phyloP scores from a whole-genome alignment of 768 basidiomycete species.

The Dioszegia aurantiaca region DNA sequence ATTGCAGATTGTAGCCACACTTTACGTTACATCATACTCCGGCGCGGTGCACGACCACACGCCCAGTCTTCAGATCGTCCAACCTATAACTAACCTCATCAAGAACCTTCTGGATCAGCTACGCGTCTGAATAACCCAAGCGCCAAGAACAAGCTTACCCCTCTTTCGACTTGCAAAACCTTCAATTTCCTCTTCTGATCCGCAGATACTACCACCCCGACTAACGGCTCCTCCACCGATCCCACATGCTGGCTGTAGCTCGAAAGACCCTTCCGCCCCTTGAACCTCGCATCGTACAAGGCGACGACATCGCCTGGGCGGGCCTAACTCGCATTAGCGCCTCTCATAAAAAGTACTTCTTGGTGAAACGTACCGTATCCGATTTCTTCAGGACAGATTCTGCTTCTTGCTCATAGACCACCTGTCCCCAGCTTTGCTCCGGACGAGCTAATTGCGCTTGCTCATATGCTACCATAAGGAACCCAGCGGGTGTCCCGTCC shows the following conservation, averaged over 20 bases:
- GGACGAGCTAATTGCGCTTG: constrained; percentile 57
- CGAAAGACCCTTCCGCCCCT: constrained; percentile 72
- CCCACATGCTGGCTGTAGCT: constrained; percentile 65
- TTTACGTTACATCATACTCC: constrained; percentile 5
- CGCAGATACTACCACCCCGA: constrained; percentile 76
- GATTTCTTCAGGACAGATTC: constrained; percentile 65
- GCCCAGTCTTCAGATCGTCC: constrained; percentile 83
- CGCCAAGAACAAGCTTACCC: constrained; percentile 59
- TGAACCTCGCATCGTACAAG: constrained; percentile 72
- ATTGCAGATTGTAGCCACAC: too few species aligned
- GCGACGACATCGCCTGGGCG: constrained; percentile 77
- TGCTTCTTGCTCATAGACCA: constrained; percentile 71
- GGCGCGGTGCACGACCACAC: constrained; percentile 62
- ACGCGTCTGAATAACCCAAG: constrained; percentile 18
- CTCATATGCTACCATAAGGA: constrained; percentile 65
- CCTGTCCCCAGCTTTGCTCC: constrained; percentile 60
- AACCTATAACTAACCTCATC: constrained; percentile 80
- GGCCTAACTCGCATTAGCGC: constrained; percentile 26
- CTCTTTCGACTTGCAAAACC: constrained; percentile 82
- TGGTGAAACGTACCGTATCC: constrained; percentile 59
- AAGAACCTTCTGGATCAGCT: constrained; percentile 53
- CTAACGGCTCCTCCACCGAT: constrained; percentile 58
- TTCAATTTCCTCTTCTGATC: constrained; percentile 85
- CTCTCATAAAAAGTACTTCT: too few species aligned
- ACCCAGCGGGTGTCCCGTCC: constrained; percentile 79